phyloP scores from a whole-genome alignment of 78 protist species.

The Dictyostelium intermedium region DNA sequence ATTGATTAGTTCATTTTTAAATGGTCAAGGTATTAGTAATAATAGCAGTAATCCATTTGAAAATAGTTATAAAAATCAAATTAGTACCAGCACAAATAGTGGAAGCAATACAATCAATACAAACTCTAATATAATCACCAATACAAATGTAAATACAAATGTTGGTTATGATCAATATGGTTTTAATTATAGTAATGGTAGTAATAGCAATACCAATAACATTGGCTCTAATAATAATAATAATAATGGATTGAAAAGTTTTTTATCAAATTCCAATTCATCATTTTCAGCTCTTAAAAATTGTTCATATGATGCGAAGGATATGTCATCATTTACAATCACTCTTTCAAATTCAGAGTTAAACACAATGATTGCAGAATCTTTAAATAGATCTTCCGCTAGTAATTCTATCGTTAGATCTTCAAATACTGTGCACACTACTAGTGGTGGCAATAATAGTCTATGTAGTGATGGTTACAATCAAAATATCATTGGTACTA shows the following conservation, averaged over 20 bases:
- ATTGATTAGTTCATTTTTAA: constrained; percentile 40
- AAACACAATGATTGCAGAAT: constrained; percentile 36
- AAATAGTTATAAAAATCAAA: not conserved
- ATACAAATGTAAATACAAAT: not conserved
- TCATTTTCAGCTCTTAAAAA: constrained; percentile 13
- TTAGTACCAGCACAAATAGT: not conserved
- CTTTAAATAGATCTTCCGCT: constrained; percentile 23
- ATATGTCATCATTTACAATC: not conserved
- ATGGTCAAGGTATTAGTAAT: not conserved
- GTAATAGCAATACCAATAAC: not conserved
- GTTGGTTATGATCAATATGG: not conserved
- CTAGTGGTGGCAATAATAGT: not conserved
- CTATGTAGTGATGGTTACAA: not conserved
- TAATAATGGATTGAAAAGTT: not conserved
- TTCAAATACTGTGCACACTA: not conserved
- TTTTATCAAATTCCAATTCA: not conserved
- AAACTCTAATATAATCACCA: too few relatives aligned
- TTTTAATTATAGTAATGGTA: not conserved
- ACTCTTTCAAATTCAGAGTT: constrained; percentile 14
- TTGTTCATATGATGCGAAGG: constrained; percentile 34
- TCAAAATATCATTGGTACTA: not conserved
- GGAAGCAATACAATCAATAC: not conserved
- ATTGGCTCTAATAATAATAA: too few relatives aligned
- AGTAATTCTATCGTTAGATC: constrained; percentile 8
- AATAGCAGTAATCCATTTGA: not conserved